A percentile compares a stretch with the other conserved stretches of the same genome.
These are phyloP conservation scores for Pichia cabralensis DNA, from an alignment of 805 yeast genomes.

Conservation along the genomic window DNA sequence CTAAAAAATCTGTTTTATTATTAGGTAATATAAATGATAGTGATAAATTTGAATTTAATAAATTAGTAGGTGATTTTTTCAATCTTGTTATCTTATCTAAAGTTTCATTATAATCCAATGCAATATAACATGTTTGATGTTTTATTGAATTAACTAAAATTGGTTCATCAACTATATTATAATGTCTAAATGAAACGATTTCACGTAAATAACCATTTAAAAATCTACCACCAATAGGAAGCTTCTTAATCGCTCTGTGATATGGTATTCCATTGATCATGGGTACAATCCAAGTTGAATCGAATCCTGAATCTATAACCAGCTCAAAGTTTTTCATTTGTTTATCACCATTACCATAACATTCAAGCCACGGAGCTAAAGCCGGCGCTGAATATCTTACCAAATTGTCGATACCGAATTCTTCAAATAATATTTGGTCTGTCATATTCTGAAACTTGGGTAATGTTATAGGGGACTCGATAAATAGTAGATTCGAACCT, in stretches of 20 bases:
- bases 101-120: conserved; percentile 38
- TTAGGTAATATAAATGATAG: conserved; percentile 82
- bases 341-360: conserved; percentile 2
- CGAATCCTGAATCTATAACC: conserved; percentile 83
- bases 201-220: conserved; percentile 79
- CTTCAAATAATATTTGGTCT: conserved; percentile 91
- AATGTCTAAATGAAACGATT: conserved; percentile 79
- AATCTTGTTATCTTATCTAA: conserved; percentile 20
- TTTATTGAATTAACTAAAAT: conserved; percentile 76
- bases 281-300: conserved; percentile 81
- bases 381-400: conserved; percentile 57
- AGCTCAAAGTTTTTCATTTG: conserved; percentile 49
- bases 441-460: conserved; percentile 75
- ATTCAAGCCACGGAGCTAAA: conserved; percentile 52
- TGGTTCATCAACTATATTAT: conserved; percentile 89
- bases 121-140: conserved; percentile 65
- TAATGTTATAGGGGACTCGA: conserved; percentile 75
- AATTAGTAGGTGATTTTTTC: conserved; percentile 11
- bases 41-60: conserved; percentile 24
- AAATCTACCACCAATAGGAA: conserved; percentile 82
- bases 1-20: conserved; percentile 68
- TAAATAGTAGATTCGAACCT: conserved; percentile 53
- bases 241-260: conserved; percentile 65
- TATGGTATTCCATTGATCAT: conserved; percentile 67
- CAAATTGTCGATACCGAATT: conserved; percentile 67